phyloP scores from a whole-genome alignment of 1,284 basidiomycete species.

The Tilletia caries region DNA sequence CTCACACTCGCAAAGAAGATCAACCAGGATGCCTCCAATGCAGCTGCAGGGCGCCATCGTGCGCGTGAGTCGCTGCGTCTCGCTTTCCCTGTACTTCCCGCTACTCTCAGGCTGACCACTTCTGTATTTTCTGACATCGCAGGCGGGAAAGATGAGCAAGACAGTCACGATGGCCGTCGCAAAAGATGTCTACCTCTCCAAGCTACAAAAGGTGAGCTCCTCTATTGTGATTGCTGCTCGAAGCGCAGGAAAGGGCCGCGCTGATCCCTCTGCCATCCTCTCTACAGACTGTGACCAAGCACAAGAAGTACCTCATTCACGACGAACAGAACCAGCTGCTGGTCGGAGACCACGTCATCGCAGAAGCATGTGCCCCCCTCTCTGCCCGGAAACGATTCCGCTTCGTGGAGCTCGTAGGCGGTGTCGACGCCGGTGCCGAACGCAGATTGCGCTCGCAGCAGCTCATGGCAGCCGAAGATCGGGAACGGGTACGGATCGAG shows the following conservation, averaged over 20 bases:
- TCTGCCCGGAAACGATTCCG: conserved; percentile 46
- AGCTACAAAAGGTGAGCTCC: conserved; percentile 39
- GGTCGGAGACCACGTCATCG: conserved; percentile 45
- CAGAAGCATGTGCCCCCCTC: conserved; percentile 44
- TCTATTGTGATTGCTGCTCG: neutral
- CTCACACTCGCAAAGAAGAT: neutral
- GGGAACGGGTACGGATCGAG: conserved; percentile 42
- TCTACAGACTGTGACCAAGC: conserved; percentile 35
- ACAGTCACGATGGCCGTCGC: conserved; percentile 48
- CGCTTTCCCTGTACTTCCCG: neutral
- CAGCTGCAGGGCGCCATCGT: conserved; percentile 4
- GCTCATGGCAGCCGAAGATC: conserved; percentile 39
- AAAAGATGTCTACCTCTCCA: conserved; percentile 39
- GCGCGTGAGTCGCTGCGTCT: neutral
- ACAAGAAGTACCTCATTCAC: conserved; percentile 50
- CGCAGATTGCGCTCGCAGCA: conserved; percentile 30
- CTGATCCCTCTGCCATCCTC: neutral
- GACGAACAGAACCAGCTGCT: conserved; percentile 35
- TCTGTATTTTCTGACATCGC: neutral
- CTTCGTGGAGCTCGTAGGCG: conserved; percentile 34
- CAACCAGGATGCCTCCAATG: neutral
- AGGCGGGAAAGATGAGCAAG: conserved; percentile 49
- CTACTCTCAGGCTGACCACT: neutral
- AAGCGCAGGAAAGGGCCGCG: no score
- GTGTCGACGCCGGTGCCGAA: conserved; percentile 17